Evolutionary conservation across 2,329 filamentous ascomycete genomes (phyloP).

Genomic region (Talaromyces atroroseus): DNA sequence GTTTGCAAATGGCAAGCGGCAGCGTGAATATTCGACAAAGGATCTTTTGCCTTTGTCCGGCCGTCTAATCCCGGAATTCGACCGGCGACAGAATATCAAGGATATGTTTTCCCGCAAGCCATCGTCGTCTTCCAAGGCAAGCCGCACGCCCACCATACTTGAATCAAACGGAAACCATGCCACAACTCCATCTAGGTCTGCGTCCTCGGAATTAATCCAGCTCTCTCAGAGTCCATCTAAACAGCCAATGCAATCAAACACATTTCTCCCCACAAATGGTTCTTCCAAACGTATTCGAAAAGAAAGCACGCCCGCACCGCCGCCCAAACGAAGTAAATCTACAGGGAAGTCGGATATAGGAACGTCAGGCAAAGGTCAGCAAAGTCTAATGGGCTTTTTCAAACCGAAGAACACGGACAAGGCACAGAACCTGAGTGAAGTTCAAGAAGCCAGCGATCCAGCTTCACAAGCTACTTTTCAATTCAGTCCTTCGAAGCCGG

Average conservation of each 20-base stretch:
- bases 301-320: conserved; percentile 23
- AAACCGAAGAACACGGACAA: conserved; percentile 49
- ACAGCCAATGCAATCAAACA: background rate
- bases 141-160: conserved; percentile 11
- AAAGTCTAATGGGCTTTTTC: conserved; percentile 75
- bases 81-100: conserved; percentile 75
- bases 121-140: conserved; percentile 27
- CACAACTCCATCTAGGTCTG: background rate
- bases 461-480: background rate
- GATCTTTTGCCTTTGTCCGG: conserved; percentile 69
- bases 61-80: conserved; percentile 80
- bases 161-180: background rate
- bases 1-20: conserved; percentile 62
- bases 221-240: background rate
- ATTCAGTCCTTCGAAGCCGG: background rate
- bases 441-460: background rate
- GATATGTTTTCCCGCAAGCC: conserved; percentile 78
- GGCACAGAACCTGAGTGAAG: background rate
- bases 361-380: conserved; percentile 45
- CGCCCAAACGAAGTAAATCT: conserved; percentile 50
- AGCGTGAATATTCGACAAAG: conserved; percentile 61
- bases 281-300: conserved; percentile 32
- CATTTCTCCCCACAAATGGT: conserved; percentile 14
- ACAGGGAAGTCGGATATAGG: conserved; percentile 18
- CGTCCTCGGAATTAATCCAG: background rate